phyloP scores from a whole-genome alignment of 176 grass and related monocot genomes.

The Pharus latifolius region DNA sequence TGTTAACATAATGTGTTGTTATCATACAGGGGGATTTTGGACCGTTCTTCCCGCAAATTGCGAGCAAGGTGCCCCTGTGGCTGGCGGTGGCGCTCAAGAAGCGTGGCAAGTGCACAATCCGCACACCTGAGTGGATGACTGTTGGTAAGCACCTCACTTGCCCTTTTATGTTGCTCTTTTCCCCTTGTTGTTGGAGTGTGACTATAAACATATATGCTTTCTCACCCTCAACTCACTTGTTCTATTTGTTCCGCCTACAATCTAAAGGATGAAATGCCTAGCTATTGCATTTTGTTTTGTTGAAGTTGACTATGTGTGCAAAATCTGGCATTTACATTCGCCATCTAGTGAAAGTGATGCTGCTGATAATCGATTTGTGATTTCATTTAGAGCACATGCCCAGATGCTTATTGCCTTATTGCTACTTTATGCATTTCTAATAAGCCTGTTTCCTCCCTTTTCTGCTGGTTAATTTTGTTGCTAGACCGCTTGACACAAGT shows the following conservation, averaged over 20 bases:
- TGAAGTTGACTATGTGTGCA: neutral
- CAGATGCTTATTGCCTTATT: neutral
- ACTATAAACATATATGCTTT: neutral
- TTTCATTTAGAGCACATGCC: neutral
- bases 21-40: conserved; percentile 61
- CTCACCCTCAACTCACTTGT: neutral
- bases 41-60: conserved; percentile 67
- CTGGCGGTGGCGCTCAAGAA: conserved; percentile 64
- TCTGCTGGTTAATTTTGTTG: conserved; percentile 8
- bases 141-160: conserved; percentile 38
- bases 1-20: neutral
- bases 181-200: neutral
- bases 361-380: neutral
- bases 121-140: conserved; percentile 68
- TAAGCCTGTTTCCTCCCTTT: neutral
- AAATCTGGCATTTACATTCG: neutral
- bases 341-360: neutral
- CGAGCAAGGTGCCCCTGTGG: conserved; percentile 77
- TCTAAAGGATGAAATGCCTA: neutral
- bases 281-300: neutral
- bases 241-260: neutral
- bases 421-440: neutral
- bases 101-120: conserved; percentile 58
- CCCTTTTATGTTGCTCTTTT: neutral
- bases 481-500: conserved; percentile 82